A percentile compares a stretch with the other conserved stretches of the same genome.
Conservation (phyloP, 163 green algal species). For the Scenedesmus sp. region DNA sequence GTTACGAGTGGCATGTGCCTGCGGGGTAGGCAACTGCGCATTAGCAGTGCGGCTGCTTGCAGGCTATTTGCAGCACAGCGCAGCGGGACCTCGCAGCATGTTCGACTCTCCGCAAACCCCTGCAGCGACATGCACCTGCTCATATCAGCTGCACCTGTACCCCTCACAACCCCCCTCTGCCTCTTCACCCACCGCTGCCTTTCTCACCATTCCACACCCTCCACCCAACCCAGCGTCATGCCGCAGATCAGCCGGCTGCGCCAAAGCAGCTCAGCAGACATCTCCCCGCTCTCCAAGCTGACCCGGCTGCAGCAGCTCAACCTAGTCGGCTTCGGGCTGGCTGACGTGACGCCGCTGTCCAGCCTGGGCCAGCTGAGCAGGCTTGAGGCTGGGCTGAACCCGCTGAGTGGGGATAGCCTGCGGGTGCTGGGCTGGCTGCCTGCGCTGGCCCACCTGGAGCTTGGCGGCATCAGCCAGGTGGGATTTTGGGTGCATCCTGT, state of each 20-base stretch:
- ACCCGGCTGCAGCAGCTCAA: conserved; percentile 18
- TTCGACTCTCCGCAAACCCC: not conserved
- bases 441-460: conserved; percentile 24
- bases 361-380: not conserved
- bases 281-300: not conserved
- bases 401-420: not conserved
- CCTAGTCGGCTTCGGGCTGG: conserved; percentile 15
- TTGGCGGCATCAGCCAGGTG: conserved; percentile 20
- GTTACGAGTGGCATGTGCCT: no score
- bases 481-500: not conserved
- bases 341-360: conserved; percentile 7
- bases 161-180: no score
- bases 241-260: conserved; percentile 16
- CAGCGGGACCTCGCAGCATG: not conserved
- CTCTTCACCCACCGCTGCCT: not conserved
- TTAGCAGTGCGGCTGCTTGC: no score
- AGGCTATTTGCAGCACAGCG: not conserved
- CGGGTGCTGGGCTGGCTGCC: conserved; percentile 11
- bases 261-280: not conserved
- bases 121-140: not conserved
- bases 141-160: no score
- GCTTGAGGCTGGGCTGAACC: conserved; percentile 32
- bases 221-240: conserved; percentile 13
- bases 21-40: no score
- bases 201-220: not conserved